A percentile compares a stretch with the other conserved stretches of the same genome.
Evolutionary conservation across 2,329 filamentous ascomycete genomes (phyloP).

Genomic region (Colletotrichum camelliae): DNA sequence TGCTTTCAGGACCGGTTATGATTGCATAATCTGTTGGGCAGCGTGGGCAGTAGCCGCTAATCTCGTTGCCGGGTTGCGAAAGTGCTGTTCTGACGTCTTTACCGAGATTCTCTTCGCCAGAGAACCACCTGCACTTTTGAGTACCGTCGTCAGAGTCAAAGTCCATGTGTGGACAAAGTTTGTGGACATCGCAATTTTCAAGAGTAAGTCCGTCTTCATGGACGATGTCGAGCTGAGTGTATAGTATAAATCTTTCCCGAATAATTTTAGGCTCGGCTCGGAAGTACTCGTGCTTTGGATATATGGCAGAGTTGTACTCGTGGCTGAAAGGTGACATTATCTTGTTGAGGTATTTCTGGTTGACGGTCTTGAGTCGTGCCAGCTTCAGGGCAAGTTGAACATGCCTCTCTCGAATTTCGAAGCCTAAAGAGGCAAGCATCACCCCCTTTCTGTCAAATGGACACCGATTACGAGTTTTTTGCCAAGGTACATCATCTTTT

Average conservation of each 20-base stretch:
- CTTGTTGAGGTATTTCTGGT: not conserved
- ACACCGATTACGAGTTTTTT: not conserved
- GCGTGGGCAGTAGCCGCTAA: not conserved
- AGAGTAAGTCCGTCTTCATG: not conserved
- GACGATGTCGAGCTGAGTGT: not conserved
- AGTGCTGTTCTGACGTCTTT: not conserved
- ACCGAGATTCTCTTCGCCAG: not conserved
- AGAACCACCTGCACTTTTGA: not conserved
- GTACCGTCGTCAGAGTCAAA: rapidly evolving
- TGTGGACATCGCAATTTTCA: not conserved
- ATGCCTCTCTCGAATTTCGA: not conserved
- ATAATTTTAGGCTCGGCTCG: not conserved
- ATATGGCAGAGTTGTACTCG: not conserved
- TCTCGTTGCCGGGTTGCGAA: not conserved
- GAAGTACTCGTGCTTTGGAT: not conserved
- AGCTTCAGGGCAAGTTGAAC: not conserved
- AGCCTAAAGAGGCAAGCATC: rapidly evolving
- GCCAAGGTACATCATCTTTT: not conserved
- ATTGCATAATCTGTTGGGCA: not conserved
- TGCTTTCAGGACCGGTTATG: not conserved
- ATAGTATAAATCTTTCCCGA: not conserved
- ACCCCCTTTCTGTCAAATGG: not conserved
- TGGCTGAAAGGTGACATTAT: not conserved
- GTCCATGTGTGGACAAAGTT: not conserved
- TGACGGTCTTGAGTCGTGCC: not conserved